Evolutionary conservation across 2,329 filamentous ascomycete species (phyloP).

Genomic region (Microsporum audouinii): DNA sequence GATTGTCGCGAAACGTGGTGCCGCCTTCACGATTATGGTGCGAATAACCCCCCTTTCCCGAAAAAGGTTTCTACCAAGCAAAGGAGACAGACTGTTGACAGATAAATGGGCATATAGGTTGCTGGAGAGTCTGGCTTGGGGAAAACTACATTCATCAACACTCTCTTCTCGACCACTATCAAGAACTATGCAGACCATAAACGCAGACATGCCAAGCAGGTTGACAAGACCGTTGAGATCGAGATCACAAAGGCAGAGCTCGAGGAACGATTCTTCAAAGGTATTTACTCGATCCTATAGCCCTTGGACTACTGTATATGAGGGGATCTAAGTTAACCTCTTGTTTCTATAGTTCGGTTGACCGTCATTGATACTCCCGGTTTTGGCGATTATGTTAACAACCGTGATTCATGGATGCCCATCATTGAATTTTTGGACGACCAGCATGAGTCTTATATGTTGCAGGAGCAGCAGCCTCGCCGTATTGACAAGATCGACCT

Average conservation of each 20-base stretch:
- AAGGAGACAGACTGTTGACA: slow-evolving; percentile 14
- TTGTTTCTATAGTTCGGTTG: slow-evolving; percentile 60
- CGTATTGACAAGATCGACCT: slow-evolving; percentile 98
- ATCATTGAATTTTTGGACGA: slow-evolving; percentile 99
- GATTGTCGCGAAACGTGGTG: slow-evolving; percentile 73
- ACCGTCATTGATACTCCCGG: slow-evolving; percentile 98
- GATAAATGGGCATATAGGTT: slow-evolving; percentile 48
- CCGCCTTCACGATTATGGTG: slow-evolving; percentile 99
- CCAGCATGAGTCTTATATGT: slow-evolving; percentile 99
- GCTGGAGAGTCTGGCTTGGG: slow-evolving; percentile 96
- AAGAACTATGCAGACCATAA: slow-evolving; percentile 99
- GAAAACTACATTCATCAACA: slow-evolving; percentile 99
- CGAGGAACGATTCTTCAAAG: slow-evolving; percentile 99
- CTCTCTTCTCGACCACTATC: slow-evolving; percentile 98
- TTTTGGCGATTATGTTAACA: slow-evolving; percentile 99
- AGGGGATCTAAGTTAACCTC: slow-evolving; percentile 13
- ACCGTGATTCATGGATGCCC: slow-evolving; percentile 99
- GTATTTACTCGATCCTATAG: slow-evolving; percentile 42
- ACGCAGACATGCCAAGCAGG: slow-evolving; percentile 96
- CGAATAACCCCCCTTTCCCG: slow-evolving; percentile 17
- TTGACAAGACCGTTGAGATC: slow-evolving; percentile 99
- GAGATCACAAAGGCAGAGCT: slow-evolving; percentile 99
- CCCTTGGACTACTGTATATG: background rate
- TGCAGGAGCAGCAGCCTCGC: slow-evolving; percentile 98
- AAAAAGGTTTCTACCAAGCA: background rate